phyloP scores from a whole-genome alignment of 345 rosid species.

The Combretum micranthum region DNA sequence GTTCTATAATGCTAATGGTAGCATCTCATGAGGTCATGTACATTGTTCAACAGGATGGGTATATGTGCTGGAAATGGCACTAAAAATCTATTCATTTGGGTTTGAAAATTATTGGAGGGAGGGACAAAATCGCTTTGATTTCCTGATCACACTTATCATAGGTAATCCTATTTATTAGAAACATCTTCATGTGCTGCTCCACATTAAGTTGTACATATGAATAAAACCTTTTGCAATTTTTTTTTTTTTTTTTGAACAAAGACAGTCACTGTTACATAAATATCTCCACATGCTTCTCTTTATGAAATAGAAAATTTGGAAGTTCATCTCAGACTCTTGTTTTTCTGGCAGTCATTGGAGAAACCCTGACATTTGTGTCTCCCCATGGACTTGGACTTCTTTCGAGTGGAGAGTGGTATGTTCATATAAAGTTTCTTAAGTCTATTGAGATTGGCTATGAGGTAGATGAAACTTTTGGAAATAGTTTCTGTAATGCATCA shows the following conservation, averaged over 20 bases:
- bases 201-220: too few species aligned
- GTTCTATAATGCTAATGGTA: too few species aligned
- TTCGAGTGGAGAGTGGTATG: conserved; percentile 96
- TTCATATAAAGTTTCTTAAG: neutral
- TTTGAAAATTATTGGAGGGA: conserved; percentile 92
- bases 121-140: conserved; percentile 93
- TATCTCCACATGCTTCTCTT: too few species aligned
- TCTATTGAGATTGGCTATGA: too few species aligned
- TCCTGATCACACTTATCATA: conserved; percentile 77
- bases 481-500: too few species aligned
- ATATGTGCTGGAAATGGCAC: conserved; percentile 91
- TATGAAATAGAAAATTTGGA: too few species aligned
- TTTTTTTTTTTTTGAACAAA: too few species aligned
- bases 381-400: conserved; percentile 58
- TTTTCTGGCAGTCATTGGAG: conserved; percentile 76
- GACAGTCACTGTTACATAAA: too few species aligned
- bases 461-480: too few species aligned
- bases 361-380: conserved; percentile 72
- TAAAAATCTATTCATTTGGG: conserved; percentile 80
- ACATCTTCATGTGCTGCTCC: too few species aligned
- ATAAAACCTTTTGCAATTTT: too few species aligned
- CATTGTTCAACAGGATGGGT: conserved; percentile 70
- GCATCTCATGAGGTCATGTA: neutral
- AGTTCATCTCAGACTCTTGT: neutral
- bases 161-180: conserved; percentile 33